Base-by-base conservation (phyloP, 768 basidiomycete genomes). In the Epithele typhae region DNA sequence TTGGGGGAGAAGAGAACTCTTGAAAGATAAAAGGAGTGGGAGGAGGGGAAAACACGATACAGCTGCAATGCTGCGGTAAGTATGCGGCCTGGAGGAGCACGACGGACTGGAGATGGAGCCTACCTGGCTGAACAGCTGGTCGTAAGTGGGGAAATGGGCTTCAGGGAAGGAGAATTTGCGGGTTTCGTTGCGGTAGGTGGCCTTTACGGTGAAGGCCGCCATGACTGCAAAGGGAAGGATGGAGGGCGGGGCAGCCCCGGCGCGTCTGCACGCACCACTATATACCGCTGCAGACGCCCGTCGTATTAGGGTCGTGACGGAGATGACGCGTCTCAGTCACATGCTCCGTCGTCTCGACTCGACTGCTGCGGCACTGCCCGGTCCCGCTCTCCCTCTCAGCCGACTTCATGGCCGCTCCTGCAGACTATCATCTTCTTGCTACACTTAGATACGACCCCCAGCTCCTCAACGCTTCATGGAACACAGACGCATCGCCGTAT, bases 171-270 rank as follows among this genome's bases (percentile, higher is more conserved):
- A 67, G 55, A 86, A 72, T 55, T 77, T 86, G 57, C 87, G 78
- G 46, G 79, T 86, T 62, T 89, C 84, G 45, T 64, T 65, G 24
- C 75, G 69, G 62, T 87, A 88, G 18, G 84, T 84, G n/a, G 81
- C 85, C 66, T 90, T 90, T 60, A 89, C 76, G 46, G 79, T 78
- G 71, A 88, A 87, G 43, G 38, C 46, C 78, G 83, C 82, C 67
- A 70, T 64, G 55, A 54, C 37, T 45, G 62, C 55, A 59, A 54
- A 50, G 52, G 45, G 50, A 54, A 46, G 54, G 55, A 46, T 39
- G 48, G 40, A 43, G 48, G 46, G 46, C 55, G 50, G 37, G 48
- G 49, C 48, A 11, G 34, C 17, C 30, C 33, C 27, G n/a, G n/a
- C 19, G 45, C 24, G 40, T 50, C 44, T 40, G 35, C 32, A 46